Percentiles rank a stretch among this genome's conserved stretches.
Conservation (phyloP, 768 basidiomycete species). For the Russula lepida region DNA sequence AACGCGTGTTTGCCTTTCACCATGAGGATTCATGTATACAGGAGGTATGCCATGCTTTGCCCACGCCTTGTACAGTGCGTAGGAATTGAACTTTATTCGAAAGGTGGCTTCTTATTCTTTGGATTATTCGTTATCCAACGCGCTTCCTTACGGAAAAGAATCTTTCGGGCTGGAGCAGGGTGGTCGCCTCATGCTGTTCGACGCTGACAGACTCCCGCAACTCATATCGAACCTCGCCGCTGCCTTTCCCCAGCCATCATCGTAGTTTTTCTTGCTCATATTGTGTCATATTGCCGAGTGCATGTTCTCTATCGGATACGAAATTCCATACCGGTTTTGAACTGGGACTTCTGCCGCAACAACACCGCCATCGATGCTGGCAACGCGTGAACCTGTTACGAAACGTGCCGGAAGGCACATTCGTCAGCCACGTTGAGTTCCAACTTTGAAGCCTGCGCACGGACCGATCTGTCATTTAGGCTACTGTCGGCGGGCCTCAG, state of each 20-base stretch:
- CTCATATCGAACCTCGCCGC: constrained; percentile 29
- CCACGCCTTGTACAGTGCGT: neutral
- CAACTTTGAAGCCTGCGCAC: neutral
- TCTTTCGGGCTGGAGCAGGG: constrained; percentile 65
- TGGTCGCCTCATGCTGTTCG: constrained; percentile 58
- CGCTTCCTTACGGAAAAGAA: constrained; percentile 49
- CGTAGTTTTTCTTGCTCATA: neutral
- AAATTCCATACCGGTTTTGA: neutral
- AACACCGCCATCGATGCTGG: neutral
- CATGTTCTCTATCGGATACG: neutral
- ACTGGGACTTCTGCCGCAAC: neutral
- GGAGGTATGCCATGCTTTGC: constrained; percentile 37
- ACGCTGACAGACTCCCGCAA: constrained; percentile 33
- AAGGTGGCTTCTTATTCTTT: constrained; percentile 46
- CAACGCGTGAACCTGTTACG: neutral
- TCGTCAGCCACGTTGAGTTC: neutral
- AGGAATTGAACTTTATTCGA: neutral
- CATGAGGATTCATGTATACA: constrained; percentile 75
- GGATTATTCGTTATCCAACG: constrained; percentile 47
- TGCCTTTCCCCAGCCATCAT: constrained; percentile 1
- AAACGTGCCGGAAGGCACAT: neutral
- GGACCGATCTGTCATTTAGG: neutral
- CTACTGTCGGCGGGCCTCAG: neutral
- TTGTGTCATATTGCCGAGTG: neutral
- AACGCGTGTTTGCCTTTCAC: constrained; percentile 69